Percentiles rank a stretch among this genome's conserved stretches.
These are phyloP conservation scores for Limonium bicolor DNA, from an alignment of 148 eudicot species.

Conservation along the genomic window DNA sequence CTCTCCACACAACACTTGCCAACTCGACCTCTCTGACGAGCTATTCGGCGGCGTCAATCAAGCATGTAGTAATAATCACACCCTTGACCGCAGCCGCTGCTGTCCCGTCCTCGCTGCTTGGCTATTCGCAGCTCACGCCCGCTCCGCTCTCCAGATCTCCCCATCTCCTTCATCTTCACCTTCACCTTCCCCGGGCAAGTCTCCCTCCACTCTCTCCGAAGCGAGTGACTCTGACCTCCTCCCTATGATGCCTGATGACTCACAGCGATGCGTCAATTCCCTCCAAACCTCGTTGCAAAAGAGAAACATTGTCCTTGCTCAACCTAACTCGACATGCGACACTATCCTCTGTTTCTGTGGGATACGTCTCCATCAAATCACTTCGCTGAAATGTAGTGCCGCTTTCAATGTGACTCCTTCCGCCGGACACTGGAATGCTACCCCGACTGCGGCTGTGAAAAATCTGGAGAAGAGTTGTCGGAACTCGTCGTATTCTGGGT, in stretches of 20 bases:
- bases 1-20: conserved; percentile 31
- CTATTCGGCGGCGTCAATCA: conserved; percentile 84
- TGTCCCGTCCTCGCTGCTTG: conserved; percentile 91
- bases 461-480: conserved; percentile 62
- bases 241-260: conserved; percentile 95
- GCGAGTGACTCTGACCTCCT: conserved; percentile 8
- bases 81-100: conserved; percentile 77
- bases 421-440: conserved; percentile 32
- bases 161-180: conserved; percentile 17
- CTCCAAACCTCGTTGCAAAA: conserved; percentile 44
- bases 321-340: conserved; percentile 71
- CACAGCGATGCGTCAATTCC: conserved; percentile 80
- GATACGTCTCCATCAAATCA: conserved; percentile 71
- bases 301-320: conserved; percentile 44
- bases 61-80: conserved; percentile 54
- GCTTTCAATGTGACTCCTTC: conserved; percentile 48
- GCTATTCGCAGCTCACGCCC: conserved; percentile 87
- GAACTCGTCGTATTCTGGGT: conserved; percentile 83
- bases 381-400: conserved; percentile 63
- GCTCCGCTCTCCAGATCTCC: conserved; percentile 44
- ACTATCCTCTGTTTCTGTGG: conserved; percentile 82
- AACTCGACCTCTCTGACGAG: conserved; percentile 65
- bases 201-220: too few relatives aligned
- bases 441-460: conserved; percentile 62
- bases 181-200: conserved; percentile 24